Conservation (phyloP, 2,329 filamentous ascomycete genomes). For the Penicillium psychrosexuale region DNA sequence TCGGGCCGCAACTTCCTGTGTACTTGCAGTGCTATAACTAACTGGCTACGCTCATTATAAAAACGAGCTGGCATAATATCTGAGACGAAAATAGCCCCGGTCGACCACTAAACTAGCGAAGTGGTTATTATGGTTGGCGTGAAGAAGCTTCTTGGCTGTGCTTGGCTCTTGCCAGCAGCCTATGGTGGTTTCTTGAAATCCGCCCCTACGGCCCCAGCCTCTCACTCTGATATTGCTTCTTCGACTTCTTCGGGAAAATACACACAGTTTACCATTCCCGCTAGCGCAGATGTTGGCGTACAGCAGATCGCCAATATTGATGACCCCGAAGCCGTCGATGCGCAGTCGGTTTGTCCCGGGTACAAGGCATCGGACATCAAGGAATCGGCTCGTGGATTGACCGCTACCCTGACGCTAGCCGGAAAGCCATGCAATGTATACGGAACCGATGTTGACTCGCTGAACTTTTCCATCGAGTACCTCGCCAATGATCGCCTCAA, state of each 20-base stretch:
- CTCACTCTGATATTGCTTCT: neutral
- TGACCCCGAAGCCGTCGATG: constrained; percentile 61
- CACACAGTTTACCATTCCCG: constrained; percentile 48
- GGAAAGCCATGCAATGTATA: constrained; percentile 67
- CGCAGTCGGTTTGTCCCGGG: constrained; percentile 61
- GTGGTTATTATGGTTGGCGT: constrained; percentile 25
- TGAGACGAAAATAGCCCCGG: neutral
- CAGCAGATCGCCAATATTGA: constrained; percentile 60
- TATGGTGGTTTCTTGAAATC: constrained; percentile 22
- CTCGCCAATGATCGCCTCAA: constrained; percentile 64
- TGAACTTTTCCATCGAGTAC: constrained; percentile 67
- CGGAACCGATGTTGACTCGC: constrained; percentile 66
- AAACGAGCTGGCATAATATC: constrained; percentile 1
- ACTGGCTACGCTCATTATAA: constrained; percentile 13
- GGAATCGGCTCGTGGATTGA: constrained; percentile 48
- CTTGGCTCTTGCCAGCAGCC: constrained; percentile 27
- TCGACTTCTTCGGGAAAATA: constrained; percentile 19
- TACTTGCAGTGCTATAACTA: neutral
- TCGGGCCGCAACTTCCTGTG: neutral
- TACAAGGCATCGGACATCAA: constrained; percentile 55
- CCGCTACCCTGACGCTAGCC: constrained; percentile 52
- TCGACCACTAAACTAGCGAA: neutral
- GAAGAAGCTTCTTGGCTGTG: constrained; percentile 18
- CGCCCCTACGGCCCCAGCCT: constrained; percentile 1
- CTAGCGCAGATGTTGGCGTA: constrained; percentile 46